Evolutionary conservation across 106 monocot species (phyloP).

Genomic region (Apostasia shenzhenica): DNA sequence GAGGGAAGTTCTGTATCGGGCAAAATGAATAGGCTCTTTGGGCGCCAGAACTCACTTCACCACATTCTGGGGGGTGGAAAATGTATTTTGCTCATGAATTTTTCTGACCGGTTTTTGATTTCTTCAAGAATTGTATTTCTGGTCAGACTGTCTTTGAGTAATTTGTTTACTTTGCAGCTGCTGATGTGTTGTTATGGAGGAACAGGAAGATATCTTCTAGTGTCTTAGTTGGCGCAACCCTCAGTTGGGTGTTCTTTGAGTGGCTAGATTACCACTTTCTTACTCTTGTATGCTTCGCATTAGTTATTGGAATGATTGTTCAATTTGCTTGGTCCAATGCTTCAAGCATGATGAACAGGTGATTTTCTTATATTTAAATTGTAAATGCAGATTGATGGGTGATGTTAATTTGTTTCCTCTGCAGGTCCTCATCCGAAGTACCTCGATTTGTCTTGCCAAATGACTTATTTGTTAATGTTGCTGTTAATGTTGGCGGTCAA

Average conservation of each 20-base stretch:
- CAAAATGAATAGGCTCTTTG: slow-evolving; percentile 60
- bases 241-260: slow-evolving; percentile 74
- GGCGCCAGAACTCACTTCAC: slow-evolving; percentile 71
- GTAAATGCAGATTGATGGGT: neutral
- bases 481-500: slow-evolving; percentile 55
- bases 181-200: slow-evolving; percentile 88
- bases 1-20: slow-evolving; percentile 31
- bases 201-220: slow-evolving; percentile 80
- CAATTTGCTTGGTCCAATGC: slow-evolving; percentile 78
- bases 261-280: slow-evolving; percentile 90
- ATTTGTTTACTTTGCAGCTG: slow-evolving; percentile 34
- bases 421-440: slow-evolving; percentile 58
- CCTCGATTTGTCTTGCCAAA: slow-evolving; percentile 78
- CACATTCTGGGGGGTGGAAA: slow-evolving; percentile 81
- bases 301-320: slow-evolving; percentile 56
- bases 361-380: slow-evolving; percentile 1
- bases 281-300: slow-evolving; percentile 42
- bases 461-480: slow-evolving; percentile 67
- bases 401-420: slow-evolving; percentile 7
- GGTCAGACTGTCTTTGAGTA: neutral
- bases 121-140: slow-evolving; percentile 5
- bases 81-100: slow-evolving; percentile 20
- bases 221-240: slow-evolving; percentile 47
- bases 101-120: neutral
- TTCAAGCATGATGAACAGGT: slow-evolving; percentile 60